These are phyloP conservation scores for Sindora glabra DNA, from an alignment of 306 rosid species.

Conservation along the genomic window DNA sequence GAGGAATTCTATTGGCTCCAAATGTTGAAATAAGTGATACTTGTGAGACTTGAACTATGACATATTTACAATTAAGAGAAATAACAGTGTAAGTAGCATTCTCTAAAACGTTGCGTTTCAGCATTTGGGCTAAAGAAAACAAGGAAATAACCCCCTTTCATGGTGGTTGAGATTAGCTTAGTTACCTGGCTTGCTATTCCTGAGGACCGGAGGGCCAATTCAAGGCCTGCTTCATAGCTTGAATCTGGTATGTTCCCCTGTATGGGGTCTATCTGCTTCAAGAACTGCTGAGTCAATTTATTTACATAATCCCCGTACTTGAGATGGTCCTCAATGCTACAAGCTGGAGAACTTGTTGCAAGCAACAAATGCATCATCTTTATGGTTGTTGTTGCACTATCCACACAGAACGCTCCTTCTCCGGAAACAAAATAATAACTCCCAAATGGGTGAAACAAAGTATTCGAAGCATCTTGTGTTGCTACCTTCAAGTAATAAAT, in stretches of 20 bases:
- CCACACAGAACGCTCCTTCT: slow-evolving; percentile 74
- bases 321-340: slow-evolving; percentile 70
- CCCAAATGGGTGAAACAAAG: slow-evolving; percentile 70
- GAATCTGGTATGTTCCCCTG: slow-evolving; percentile 38
- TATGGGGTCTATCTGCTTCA: slow-evolving; percentile 30
- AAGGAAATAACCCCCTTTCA: neutral
- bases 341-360: slow-evolving; percentile 30
- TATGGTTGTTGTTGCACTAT: slow-evolving; percentile 40
- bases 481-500: slow-evolving; percentile 33
- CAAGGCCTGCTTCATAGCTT: slow-evolving; percentile 71
- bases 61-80: too few species aligned
- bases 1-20: too few species aligned
- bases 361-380: slow-evolving; percentile 72
- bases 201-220: slow-evolving; percentile 56
- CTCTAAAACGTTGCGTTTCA: too few species aligned
- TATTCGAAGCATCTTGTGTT: slow-evolving; percentile 15
- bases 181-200: slow-evolving; percentile 62
- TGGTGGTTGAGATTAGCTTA: neutral
- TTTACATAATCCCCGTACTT: slow-evolving; percentile 62
- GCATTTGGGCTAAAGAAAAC: too few species aligned
- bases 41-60: too few species aligned
- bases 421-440: slow-evolving; percentile 58
- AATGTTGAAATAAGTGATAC: too few species aligned
- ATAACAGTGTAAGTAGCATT: too few species aligned
- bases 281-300: slow-evolving; percentile 26